Percentiles rank a stretch among this genome's conserved stretches.
Evolutionary conservation across 768 basidiomycete genomes (phyloP).

Genomic region (Kockovaella imperatae): DNA sequence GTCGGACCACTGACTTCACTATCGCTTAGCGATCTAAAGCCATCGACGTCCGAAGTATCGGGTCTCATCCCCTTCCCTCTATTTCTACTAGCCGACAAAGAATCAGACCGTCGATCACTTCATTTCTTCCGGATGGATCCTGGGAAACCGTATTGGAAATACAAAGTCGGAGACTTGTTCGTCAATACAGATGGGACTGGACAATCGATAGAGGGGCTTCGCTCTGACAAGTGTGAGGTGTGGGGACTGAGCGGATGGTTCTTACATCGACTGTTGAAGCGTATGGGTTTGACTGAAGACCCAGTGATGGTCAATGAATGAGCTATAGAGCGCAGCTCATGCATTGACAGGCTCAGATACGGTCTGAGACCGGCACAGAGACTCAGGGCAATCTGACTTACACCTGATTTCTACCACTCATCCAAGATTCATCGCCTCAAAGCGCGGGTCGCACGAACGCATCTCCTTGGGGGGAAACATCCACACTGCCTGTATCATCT

Average conservation of each 20-base stretch:
- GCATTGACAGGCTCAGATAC: too few species aligned
- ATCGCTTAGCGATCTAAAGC: conserved; percentile 13
- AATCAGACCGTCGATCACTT: conserved; percentile 8
- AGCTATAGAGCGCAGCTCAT: too few species aligned
- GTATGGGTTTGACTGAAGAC: background rate
- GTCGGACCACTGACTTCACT: conserved; percentile 16
- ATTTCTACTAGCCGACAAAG: conserved; percentile 6
- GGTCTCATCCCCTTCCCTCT: conserved; percentile 32
- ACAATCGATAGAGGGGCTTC: background rate
- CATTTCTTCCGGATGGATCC: conserved; percentile 27
- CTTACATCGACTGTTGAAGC: background rate
- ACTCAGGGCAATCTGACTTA: too few species aligned
- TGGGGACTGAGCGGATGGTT: conserved; percentile 4
- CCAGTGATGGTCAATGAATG: too few species aligned
- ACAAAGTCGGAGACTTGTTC: conserved; percentile 22
- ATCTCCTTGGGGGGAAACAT: too few species aligned
- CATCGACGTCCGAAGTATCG: conserved; percentile 33
- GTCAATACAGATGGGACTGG: background rate
- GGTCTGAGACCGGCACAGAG: too few species aligned
- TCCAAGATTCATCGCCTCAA: too few species aligned
- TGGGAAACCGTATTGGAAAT: conserved; percentile 24
- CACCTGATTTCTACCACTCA: too few species aligned
- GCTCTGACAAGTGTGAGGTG: background rate
- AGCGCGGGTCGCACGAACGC: too few species aligned
- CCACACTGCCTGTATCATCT: too few species aligned